Evolutionary conservation across 1,139 yeast genomes (phyloP).

Genomic region (Pichia norvegensis): DNA sequence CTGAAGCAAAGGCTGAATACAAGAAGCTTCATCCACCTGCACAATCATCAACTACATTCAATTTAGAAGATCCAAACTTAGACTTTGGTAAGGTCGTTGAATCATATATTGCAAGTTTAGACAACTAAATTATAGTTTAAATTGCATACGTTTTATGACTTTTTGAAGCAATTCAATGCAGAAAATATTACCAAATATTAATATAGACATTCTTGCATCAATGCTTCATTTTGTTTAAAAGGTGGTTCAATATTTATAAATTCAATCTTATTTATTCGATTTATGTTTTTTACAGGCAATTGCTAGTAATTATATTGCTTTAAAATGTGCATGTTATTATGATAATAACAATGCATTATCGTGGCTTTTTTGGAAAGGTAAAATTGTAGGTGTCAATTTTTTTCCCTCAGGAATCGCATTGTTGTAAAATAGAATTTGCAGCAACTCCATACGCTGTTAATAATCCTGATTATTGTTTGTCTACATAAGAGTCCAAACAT

Average conservation of each 20-base stretch:
- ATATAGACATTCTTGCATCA: neutral
- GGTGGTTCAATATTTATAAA: neutral
- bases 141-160: neutral
- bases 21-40: constrained; percentile 52
- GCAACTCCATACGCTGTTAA: neutral
- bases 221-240: neutral
- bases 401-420: neutral
- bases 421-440: neutral
- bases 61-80: constrained; percentile 86
- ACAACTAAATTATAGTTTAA: neutral
- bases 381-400: neutral
- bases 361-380: no score
- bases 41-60: constrained; percentile 38
- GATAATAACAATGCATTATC: no score
- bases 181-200: neutral
- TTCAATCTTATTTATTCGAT: neutral
- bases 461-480: neutral
- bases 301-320: neutral
- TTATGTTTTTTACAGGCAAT: neutral
- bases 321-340: no score
- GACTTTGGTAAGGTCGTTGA: constrained; percentile 58
- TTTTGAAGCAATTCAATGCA: neutral
- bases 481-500: no score
- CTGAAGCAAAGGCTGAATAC: constrained; percentile 82
- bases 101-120: constrained; percentile 38